Evolutionary conservation across 2,329 filamentous ascomycete species (phyloP).

Genomic region (Fonsecaea multimorphosa): DNA sequence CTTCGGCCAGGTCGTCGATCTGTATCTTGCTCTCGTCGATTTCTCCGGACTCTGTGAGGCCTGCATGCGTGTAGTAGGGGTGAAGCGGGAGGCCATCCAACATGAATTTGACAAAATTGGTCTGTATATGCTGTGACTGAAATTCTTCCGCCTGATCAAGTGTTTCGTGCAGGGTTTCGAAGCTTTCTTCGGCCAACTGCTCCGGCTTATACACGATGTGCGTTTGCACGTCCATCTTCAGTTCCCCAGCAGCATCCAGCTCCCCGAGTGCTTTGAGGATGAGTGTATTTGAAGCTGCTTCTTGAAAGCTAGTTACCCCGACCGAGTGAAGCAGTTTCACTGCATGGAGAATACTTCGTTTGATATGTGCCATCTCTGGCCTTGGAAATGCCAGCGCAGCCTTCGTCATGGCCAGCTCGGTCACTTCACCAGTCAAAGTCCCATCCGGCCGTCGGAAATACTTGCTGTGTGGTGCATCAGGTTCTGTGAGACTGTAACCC

Average conservation of each 20-base stretch:
- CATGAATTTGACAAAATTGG: constrained; percentile 46
- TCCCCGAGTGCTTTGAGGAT: constrained; percentile 41
- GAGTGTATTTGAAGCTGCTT: constrained; percentile 43
- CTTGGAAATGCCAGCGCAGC: constrained; percentile 37
- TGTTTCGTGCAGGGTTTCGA: constrained; percentile 36
- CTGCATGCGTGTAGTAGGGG: constrained; percentile 42
- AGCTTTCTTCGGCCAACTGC: constrained; percentile 39
- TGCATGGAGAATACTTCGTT: constrained; percentile 40
- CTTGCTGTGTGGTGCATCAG: constrained; percentile 38
- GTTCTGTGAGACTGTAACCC: constrained; percentile 39
- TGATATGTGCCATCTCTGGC: constrained; percentile 39
- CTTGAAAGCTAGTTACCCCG: constrained; percentile 45
- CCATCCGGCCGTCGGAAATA: constrained; percentile 42
- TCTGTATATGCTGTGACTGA: constrained; percentile 42
- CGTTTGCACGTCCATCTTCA: constrained; percentile 41
- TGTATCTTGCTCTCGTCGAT: constrained; percentile 24
- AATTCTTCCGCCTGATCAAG: constrained; percentile 40
- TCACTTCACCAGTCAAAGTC: constrained; percentile 43
- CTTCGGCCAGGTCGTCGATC: constrained; percentile 23
- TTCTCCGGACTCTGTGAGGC: constrained; percentile 15
- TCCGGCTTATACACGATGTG: constrained; percentile 41
- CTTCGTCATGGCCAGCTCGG: constrained; percentile 41
- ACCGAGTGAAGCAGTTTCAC: constrained; percentile 40
- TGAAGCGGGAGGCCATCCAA: constrained; percentile 46
- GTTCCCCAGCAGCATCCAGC: constrained; percentile 39